Conservation (phyloP, 2,329 filamentous ascomycete genomes). For the Hypomyces perniciosus region DNA sequence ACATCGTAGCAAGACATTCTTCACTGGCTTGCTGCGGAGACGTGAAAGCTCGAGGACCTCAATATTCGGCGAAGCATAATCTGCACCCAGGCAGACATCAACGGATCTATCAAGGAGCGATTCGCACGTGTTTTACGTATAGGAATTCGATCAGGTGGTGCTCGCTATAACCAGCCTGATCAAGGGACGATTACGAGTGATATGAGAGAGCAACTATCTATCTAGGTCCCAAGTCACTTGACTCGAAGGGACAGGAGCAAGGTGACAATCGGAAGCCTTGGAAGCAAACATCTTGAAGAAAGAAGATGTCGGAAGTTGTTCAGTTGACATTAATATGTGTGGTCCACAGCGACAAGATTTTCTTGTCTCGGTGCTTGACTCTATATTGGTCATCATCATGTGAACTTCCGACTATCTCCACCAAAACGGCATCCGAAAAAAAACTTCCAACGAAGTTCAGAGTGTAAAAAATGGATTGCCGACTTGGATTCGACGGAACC, state of each 20-base stretch:
- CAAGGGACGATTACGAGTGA: too few relatives aligned
- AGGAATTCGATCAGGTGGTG: too few relatives aligned
- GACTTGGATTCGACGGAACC: constrained; percentile 23
- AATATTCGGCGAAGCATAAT: too few relatives aligned
- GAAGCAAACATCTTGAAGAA: not conserved
- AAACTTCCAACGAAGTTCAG: constrained; percentile 39
- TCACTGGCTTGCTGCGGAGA: too few relatives aligned
- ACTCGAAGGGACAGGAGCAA: not conserved
- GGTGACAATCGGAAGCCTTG: too few relatives aligned
- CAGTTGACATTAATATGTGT: constrained; percentile 18
- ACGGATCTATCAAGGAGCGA: too few relatives aligned
- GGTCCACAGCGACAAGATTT: constrained; percentile 25
- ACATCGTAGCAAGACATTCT: too few relatives aligned
- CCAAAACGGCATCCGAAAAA: constrained; percentile 16
- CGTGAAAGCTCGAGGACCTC: too few relatives aligned
- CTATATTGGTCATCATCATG: constrained; percentile 92
- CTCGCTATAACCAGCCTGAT: too few relatives aligned
- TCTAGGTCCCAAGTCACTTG: not conserved
- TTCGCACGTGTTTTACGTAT: too few relatives aligned
- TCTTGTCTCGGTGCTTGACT: constrained; percentile 88
- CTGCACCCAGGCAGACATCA: too few relatives aligned
- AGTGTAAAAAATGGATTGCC: constrained; percentile 27
- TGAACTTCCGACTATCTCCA: constrained; percentile 44
- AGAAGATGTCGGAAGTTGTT: constrained; percentile 6
- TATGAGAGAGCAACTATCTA: too few relatives aligned